Conservation (phyloP, 441 rosid species). For the Daphne laureola region DNA sequence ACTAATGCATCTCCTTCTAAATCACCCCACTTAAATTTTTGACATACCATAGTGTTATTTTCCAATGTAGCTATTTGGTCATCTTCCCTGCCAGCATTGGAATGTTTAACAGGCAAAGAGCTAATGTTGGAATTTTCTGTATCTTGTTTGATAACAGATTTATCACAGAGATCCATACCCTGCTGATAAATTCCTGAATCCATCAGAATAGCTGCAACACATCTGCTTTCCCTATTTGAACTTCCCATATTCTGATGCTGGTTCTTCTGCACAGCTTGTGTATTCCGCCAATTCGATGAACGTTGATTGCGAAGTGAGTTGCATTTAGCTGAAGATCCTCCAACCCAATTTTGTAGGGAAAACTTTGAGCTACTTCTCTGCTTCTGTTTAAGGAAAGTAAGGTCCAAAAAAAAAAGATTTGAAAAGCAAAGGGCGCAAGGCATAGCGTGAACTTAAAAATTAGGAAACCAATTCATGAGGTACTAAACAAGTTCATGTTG, state of each 20-base stretch:
- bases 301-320: slow-evolving; percentile 21
- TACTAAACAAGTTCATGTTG: too few species aligned
- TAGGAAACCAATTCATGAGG: too few species aligned
- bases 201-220: slow-evolving; percentile 20
- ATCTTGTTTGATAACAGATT: slow-evolving; percentile 23
- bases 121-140: slow-evolving; percentile 13
- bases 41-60: slow-evolving; percentile 25
- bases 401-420: not conserved
- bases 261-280: slow-evolving; percentile 25
- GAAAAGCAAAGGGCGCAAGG: not conserved
- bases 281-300: slow-evolving; percentile 19
- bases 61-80: slow-evolving; percentile 13
- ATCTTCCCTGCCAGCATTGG: slow-evolving; percentile 19
- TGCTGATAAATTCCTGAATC: slow-evolving; percentile 20
- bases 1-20: slow-evolving; percentile 42
- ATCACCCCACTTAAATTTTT: slow-evolving; percentile 60
- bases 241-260: slow-evolving; percentile 21
- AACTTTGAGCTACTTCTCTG: slow-evolving; percentile 47
- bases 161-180: slow-evolving; percentile 12
- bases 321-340: slow-evolving; percentile 38
- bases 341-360: slow-evolving; percentile 42
- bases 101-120: slow-evolving; percentile 15
- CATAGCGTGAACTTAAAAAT: too few species aligned
- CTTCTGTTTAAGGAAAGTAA: slow-evolving; percentile 27
- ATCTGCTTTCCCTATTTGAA: slow-evolving; percentile 8